Conservation (phyloP, 148 eudicot species). For the Amaranthus palmeri region DNA sequence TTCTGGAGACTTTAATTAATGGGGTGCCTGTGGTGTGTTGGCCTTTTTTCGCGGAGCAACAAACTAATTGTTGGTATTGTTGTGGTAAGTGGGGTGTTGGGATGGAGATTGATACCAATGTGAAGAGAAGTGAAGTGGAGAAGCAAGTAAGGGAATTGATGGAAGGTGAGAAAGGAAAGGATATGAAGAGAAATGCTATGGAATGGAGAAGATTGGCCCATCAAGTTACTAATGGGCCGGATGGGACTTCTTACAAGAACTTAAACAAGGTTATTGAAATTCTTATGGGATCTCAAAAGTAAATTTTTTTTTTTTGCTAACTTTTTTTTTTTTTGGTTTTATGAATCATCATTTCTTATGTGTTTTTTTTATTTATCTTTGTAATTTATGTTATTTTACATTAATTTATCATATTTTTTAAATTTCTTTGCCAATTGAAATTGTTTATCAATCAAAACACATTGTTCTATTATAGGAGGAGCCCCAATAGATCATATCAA, state of each 20-base stretch:
- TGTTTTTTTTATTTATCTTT: no score
- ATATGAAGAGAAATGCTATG: slow-evolving; percentile 22
- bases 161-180: slow-evolving; percentile 28
- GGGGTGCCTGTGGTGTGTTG: slow-evolving; percentile 35
- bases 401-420: no score
- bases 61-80: slow-evolving; percentile 34
- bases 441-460: no score
- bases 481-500: no score
- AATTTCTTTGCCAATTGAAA: no score
- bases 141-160: slow-evolving; percentile 29
- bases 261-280: slow-evolving; percentile 18
- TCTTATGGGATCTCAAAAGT: neutral
- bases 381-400: no score
- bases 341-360: no score
- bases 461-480: no score
- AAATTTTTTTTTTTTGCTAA: neutral
- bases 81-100: slow-evolving; percentile 29
- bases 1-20: slow-evolving; percentile 14
- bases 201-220: slow-evolving; percentile 22
- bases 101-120: slow-evolving; percentile 31
- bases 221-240: slow-evolving; percentile 13
- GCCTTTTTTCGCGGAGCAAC: slow-evolving; percentile 39
- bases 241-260: slow-evolving; percentile 26
- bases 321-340: no score
- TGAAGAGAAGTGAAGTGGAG: slow-evolving; percentile 24